Evolutionary conservation across 495 filamentous ascomycete genomes (phyloP).

Genomic region (Echria macrotheca): DNA sequence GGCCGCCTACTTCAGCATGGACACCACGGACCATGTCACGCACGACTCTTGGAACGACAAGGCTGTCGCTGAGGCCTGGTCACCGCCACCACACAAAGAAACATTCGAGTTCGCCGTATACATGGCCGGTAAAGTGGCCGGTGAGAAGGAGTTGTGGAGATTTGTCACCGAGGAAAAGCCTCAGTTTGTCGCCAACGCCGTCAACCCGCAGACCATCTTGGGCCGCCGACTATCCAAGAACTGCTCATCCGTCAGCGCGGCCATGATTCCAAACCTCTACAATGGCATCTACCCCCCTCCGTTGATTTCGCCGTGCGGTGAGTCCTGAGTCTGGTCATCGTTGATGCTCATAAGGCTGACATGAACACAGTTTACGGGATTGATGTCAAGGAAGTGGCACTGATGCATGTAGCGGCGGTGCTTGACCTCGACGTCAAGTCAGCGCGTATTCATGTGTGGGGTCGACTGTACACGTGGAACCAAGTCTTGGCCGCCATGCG

Average conservation of each 20-base stretch:
- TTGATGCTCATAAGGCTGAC: neutral
- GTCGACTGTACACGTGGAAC: conserved; percentile 34
- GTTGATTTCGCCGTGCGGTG: neutral
- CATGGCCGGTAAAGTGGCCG: neutral
- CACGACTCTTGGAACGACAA: neutral
- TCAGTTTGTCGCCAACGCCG: neutral
- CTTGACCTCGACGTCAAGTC: conserved; percentile 31
- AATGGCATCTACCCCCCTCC: neutral
- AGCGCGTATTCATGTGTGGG: conserved; percentile 43
- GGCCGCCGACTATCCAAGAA: neutral
- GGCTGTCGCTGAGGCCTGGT: neutral
- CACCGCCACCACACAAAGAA: neutral
- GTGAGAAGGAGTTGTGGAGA: neutral
- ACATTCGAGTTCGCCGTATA: neutral
- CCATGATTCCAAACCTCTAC: neutral
- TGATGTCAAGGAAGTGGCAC: conserved; percentile 42
- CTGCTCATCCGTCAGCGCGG: neutral
- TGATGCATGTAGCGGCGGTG: conserved; percentile 39
- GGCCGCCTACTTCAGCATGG: neutral
- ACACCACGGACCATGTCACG: neutral
- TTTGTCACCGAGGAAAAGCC: neutral
- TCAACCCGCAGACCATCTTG: neutral
- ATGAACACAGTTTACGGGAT: neutral
- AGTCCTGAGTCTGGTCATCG: neutral
- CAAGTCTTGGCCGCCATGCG: conserved; percentile 21